Evolutionary conservation across 169 alveolate species (phyloP).

Genomic region (Pseudocohnilembus persalinus): DNA sequence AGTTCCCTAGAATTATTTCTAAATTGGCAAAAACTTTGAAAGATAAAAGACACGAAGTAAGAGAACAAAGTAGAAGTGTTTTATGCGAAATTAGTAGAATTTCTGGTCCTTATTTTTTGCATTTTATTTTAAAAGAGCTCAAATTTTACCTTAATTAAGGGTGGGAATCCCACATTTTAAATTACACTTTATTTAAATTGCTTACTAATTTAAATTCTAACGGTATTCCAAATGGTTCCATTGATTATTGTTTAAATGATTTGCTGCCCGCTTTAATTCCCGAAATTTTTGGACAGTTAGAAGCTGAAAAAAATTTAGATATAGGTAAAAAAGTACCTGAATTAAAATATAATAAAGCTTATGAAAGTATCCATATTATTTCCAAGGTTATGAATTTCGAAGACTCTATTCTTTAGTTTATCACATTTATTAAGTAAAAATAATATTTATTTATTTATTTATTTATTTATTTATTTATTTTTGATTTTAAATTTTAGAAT

Average conservation of each 20-base stretch:
- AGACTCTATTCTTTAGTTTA: neutral
- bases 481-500: too few species aligned
- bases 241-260: slow-evolving; percentile 19
- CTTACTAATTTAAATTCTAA: neutral
- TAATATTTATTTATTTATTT: too few species aligned
- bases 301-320: slow-evolving; percentile 14
- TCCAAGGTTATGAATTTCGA: neutral
- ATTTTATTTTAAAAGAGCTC: slow-evolving; percentile 11
- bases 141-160: slow-evolving; percentile 20
- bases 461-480: too few species aligned
- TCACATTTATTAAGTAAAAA: neutral
- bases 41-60: slow-evolving; percentile 6
- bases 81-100: slow-evolving; percentile 5
- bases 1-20: slow-evolving; percentile 12
- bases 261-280: slow-evolving; percentile 17
- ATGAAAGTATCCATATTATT: neutral
- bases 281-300: slow-evolving; percentile 16
- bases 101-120: slow-evolving; percentile 26
- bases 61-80: slow-evolving; percentile 13
- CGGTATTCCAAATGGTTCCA: slow-evolving; percentile 11
- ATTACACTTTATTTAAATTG: slow-evolving; percentile 4
- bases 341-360: slow-evolving; percentile 10
- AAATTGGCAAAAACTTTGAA: slow-evolving; percentile 12
- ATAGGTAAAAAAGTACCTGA: slow-evolving; percentile 10
- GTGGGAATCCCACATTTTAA: slow-evolving; percentile 22